These are phyloP conservation scores for Magnaporthiopsis poae DNA, from an alignment of 2,329 filamentous ascomycete genomes.

Conservation along the genomic window DNA sequence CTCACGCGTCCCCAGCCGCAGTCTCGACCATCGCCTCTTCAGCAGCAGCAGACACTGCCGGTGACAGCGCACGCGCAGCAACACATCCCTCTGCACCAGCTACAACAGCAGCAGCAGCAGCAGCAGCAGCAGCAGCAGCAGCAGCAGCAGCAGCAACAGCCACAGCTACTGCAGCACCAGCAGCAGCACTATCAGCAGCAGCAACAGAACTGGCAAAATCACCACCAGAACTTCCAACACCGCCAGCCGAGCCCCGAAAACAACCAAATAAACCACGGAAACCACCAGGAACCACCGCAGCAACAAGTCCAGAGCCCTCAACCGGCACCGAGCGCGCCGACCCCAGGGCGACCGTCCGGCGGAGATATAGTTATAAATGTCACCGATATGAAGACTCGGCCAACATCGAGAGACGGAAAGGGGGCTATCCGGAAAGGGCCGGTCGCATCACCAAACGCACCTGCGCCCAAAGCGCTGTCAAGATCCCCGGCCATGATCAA, in stretches of 20 bases:
- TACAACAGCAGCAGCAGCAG: constrained; percentile 22
- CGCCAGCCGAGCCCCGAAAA: neutral
- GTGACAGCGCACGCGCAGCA: constrained; percentile 21
- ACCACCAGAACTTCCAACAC: neutral
- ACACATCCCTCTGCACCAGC: constrained; percentile 24
- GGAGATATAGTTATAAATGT: constrained; percentile 5
- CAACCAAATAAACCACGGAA: neutral
- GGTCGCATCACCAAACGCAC: neutral
- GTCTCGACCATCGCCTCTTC: constrained; percentile 14
- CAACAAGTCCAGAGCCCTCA: neutral
- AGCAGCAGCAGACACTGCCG: constrained; percentile 17
- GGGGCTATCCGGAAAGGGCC: neutral
- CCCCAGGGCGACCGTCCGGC: neutral
- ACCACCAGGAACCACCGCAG: neutral
- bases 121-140: constrained; percentile 24
- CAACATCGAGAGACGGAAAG: neutral
- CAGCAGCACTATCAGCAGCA: constrained; percentile 21
- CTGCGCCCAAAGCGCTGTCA: neutral
- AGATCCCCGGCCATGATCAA: constrained; percentile 4
- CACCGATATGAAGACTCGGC: constrained; percentile 4
- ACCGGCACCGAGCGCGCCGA: no score
- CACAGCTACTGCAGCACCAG: constrained; percentile 8
- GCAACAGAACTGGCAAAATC: neutral
- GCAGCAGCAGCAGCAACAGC: constrained; percentile 23
- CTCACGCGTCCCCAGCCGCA: neutral